phyloP scores from a whole-genome alignment of 345 rosid species.

The Aquilaria yunnanensis region DNA sequence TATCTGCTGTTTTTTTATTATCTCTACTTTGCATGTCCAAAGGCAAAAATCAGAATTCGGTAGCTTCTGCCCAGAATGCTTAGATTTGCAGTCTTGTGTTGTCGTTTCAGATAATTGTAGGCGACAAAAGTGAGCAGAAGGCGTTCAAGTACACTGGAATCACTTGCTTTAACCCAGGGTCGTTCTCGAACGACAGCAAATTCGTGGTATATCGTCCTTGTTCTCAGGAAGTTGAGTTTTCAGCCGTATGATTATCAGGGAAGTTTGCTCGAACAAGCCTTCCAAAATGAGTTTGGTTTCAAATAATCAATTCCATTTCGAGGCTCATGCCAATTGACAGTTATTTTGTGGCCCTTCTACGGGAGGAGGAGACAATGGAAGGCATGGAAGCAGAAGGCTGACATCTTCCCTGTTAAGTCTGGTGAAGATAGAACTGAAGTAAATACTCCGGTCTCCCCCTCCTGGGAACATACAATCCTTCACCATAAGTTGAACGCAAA shows the following conservation, averaged over 20 bases:
- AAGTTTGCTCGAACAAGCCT: neutral
- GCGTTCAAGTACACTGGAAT: slow-evolving; percentile 68
- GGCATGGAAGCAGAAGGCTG: too few species aligned
- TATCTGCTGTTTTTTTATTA: neutral
- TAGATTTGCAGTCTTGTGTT: neutral
- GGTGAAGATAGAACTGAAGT: too few species aligned
- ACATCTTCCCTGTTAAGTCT: too few species aligned
- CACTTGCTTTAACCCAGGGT: slow-evolving; percentile 91
- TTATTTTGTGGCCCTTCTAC: too few species aligned
- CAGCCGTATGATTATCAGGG: slow-evolving; percentile 39
- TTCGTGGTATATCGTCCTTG: slow-evolving; percentile 81
- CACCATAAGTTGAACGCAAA: too few species aligned
- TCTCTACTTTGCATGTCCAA: neutral
- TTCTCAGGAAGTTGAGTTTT: slow-evolving; percentile 79
- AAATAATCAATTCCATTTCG: too few species aligned
- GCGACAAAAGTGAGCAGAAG: slow-evolving; percentile 79
- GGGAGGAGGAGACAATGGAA: too few species aligned
- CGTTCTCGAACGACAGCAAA: slow-evolving; percentile 66
- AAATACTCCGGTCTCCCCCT: too few species aligned
- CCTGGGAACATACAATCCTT: too few species aligned
- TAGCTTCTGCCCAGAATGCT: slow-evolving; percentile 2
- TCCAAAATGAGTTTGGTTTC: too few species aligned
- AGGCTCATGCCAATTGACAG: too few species aligned
- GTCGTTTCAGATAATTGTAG: slow-evolving; percentile 62
- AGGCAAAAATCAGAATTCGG: slow-evolving; percentile 1